A percentile compares a stretch with the other conserved stretches of the same genome.
These are phyloP conservation scores for Coprinopsis cinerea DNA, from an alignment of 768 basidiomycete species.

Conservation along the genomic window DNA sequence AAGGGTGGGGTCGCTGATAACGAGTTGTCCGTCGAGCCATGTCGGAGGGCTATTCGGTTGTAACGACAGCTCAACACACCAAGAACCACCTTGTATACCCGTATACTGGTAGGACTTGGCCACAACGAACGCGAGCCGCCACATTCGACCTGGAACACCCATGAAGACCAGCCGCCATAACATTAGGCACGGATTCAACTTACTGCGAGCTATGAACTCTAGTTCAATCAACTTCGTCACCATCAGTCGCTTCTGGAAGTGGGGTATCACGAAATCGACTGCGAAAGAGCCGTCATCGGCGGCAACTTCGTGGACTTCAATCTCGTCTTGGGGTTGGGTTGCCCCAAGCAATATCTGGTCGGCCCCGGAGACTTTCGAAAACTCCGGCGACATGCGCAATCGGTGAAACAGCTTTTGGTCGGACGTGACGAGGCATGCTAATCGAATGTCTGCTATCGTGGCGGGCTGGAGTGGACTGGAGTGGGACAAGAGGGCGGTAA, in stretches of 20 bases:
- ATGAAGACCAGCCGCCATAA: background rate
- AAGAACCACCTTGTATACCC: conserved; percentile 28
- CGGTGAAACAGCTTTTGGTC: conserved; percentile 59
- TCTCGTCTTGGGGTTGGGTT: conserved; percentile 41
- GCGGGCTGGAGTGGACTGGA: conserved; percentile 37
- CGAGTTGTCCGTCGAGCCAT: conserved; percentile 46
- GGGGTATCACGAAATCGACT: conserved; percentile 42
- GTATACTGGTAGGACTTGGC: conserved; percentile 15
- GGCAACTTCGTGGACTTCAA: conserved; percentile 47
- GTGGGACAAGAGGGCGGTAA: conserved; percentile 45
- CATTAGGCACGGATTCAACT: conserved; percentile 10
- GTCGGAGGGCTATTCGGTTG: conserved; percentile 55
- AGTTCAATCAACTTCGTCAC: conserved; percentile 46
- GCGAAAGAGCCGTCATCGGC: conserved; percentile 50
- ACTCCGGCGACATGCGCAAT: conserved; percentile 45
- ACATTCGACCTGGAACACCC: conserved; percentile 44
- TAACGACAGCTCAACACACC: conserved; percentile 47
- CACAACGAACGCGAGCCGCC: conserved; percentile 42
- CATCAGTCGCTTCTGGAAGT: conserved; percentile 71
- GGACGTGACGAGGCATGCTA: conserved; percentile 59
- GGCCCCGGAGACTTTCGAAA: conserved; percentile 44
- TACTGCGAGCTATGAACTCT: conserved; percentile 61
- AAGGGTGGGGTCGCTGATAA: conserved; percentile 30
- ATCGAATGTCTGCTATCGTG: conserved; percentile 55
- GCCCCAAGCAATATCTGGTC: conserved; percentile 48